These are phyloP conservation scores for Sporisorium sorghi DNA, from an alignment of 1,284 basidiomycete species.

Conservation along the genomic window DNA sequence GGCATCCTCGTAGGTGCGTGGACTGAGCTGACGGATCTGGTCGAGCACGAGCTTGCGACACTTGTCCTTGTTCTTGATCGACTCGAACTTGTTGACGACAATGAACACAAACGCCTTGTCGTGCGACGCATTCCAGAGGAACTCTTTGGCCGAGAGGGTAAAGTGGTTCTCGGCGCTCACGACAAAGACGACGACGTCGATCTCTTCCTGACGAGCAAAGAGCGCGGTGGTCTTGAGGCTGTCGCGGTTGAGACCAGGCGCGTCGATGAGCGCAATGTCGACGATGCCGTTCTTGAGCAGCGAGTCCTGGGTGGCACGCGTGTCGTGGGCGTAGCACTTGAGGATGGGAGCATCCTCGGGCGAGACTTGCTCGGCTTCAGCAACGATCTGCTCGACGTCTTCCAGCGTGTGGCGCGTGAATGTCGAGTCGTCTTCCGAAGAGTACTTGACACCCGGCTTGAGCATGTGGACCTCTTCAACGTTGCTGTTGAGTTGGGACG, in stretches of 20 bases:
- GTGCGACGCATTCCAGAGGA: slow-evolving; percentile 90
- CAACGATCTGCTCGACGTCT: slow-evolving; percentile 83
- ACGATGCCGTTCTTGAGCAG: slow-evolving; percentile 87
- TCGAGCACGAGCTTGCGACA: slow-evolving; percentile 90
- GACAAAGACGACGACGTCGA: slow-evolving; percentile 98
- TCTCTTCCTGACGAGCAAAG: slow-evolving; percentile 96
- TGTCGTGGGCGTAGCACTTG: slow-evolving; percentile 70
- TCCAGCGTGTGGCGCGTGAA: slow-evolving; percentile 78
- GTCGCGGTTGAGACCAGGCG: slow-evolving; percentile 96
- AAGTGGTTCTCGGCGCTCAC: slow-evolving; percentile 99
- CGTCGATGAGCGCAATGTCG: slow-evolving; percentile 98
- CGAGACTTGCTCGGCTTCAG: slow-evolving; percentile 79
- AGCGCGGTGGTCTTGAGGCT: slow-evolving; percentile 94
- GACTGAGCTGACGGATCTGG: slow-evolving; percentile 92
- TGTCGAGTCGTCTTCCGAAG: slow-evolving; percentile 79
- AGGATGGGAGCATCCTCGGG: slow-evolving; percentile 62
- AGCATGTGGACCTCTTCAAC: slow-evolving; percentile 81
- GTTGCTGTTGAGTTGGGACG: slow-evolving; percentile 80
- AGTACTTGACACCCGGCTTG: slow-evolving; percentile 77
- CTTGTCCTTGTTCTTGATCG: slow-evolving; percentile 94
- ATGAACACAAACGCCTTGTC: slow-evolving; percentile 99
- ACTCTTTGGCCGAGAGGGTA: slow-evolving; percentile 94
- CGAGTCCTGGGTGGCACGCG: slow-evolving; percentile 53
- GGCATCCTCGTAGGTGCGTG: slow-evolving; percentile 89
- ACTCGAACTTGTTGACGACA: slow-evolving; percentile 98